These are phyloP conservation scores for Graphilbum ipis-grandicollis DNA, from an alignment of 2,329 filamentous ascomycete species.

Conservation along the genomic window DNA sequence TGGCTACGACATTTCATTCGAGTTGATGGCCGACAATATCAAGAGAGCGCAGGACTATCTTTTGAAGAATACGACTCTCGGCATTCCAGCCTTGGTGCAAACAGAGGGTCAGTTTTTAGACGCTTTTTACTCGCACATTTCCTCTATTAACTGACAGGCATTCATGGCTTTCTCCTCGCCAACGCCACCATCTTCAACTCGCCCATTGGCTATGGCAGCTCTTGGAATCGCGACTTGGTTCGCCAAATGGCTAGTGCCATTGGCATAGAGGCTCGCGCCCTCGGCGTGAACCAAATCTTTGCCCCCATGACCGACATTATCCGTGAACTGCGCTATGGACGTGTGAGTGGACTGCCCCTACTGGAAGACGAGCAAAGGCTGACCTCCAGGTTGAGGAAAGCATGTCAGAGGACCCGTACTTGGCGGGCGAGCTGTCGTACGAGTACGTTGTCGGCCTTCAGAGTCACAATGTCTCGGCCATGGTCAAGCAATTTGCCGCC, in stretches of 20 bases:
- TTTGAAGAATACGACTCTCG: constrained; percentile 45
- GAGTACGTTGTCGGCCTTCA: constrained; percentile 41
- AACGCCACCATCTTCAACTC: constrained; percentile 70
- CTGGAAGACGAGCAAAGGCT: too few species aligned
- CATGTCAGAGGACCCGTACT: constrained; percentile 50
- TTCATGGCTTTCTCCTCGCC: constrained; percentile 53
- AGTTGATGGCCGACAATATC: constrained; percentile 26
- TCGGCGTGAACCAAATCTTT: constrained; percentile 60
- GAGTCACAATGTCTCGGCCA: constrained; percentile 46
- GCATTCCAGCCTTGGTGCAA: constrained; percentile 58
- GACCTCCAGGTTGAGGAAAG: constrained; percentile 42
- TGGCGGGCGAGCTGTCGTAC: constrained; percentile 52
- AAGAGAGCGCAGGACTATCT: constrained; percentile 31
- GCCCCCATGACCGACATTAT: constrained; percentile 43
- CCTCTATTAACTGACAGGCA: too few species aligned
- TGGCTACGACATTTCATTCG: too few species aligned
- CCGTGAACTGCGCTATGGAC: constrained; percentile 34
- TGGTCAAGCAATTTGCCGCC: constrained; percentile 60
- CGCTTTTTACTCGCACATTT: too few species aligned
- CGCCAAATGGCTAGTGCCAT: constrained; percentile 50
- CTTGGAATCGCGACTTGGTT: constrained; percentile 47
- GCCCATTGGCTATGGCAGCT: constrained; percentile 54
- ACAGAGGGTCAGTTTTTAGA: constrained; percentile 43
- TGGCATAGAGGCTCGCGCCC: constrained; percentile 43
- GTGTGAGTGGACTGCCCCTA: too few species aligned